Percentiles rank a stretch among this genome's conserved stretches.
Evolutionary conservation across 2,329 filamentous ascomycete species (phyloP).

Genomic region (Aspergillus melleus): DNA sequence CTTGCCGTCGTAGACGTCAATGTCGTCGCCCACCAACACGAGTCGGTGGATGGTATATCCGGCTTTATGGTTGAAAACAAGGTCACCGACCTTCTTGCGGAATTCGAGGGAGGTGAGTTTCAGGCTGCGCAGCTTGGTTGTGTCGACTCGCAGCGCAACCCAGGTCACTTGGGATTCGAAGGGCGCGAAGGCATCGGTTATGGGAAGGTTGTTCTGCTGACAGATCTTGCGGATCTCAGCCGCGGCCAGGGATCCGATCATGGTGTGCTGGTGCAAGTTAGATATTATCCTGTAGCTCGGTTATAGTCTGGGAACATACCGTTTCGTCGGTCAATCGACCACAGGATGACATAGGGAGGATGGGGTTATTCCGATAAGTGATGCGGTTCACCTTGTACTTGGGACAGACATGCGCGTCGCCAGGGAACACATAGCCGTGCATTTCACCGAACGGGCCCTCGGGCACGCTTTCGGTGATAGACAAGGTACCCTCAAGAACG

Average conservation of each 20-base stretch:
- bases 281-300: neutral
- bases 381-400: conserved; percentile 49
- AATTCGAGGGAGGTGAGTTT: conserved; percentile 49
- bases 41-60: conserved; percentile 47
- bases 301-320: conserved; percentile 20
- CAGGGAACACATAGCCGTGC: conserved; percentile 48
- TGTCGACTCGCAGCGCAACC: conserved; percentile 58
- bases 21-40: conserved; percentile 49
- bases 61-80: conserved; percentile 45
- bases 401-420: conserved; percentile 40
- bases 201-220: conserved; percentile 41
- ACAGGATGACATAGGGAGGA: conserved; percentile 47
- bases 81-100: conserved; percentile 42
- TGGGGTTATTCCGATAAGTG: conserved; percentile 50
- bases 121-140: conserved; percentile 55
- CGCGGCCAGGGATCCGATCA: conserved; percentile 46
- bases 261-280: conserved; percentile 28
- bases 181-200: conserved; percentile 47
- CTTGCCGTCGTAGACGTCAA: conserved; percentile 48
- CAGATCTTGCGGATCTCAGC: conserved; percentile 44
- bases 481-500: conserved; percentile 52
- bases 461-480: conserved; percentile 41
- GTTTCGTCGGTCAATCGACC: conserved; percentile 50
- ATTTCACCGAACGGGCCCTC: conserved; percentile 56
- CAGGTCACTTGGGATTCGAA: conserved; percentile 52